phyloP scores from a whole-genome alignment of 148 eudicot species.

The Rhododendron vialii region DNA sequence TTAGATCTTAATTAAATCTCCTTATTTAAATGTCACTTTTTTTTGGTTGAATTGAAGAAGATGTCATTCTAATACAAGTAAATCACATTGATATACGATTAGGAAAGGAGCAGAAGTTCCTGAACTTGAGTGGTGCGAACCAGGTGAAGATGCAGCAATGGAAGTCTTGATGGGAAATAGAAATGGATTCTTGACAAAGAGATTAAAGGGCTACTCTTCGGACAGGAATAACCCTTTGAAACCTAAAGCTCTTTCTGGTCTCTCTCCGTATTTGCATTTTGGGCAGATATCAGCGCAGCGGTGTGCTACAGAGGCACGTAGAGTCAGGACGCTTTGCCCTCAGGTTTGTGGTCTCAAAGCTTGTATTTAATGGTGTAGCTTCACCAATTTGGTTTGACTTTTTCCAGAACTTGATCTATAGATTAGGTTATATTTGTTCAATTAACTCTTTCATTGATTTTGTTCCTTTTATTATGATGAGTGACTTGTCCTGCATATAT shows the following conservation, averaged over 20 bases:
- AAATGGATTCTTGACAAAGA: constrained; percentile 70
- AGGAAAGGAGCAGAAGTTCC: constrained; percentile 93
- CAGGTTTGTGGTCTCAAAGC: constrained; percentile 48
- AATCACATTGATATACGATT: constrained; percentile 14
- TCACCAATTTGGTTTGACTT: neutral
- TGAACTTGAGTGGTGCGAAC: constrained; percentile 90
- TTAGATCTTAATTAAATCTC: constrained; percentile 23
- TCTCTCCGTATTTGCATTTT: constrained; percentile 93
- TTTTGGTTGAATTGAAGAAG: neutral
- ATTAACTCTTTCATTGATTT: neutral
- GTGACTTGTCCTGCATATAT: neutral
- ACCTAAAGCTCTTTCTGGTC: constrained; percentile 81
- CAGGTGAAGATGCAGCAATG: constrained; percentile 82
- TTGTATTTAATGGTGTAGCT: neutral
- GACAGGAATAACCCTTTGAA: constrained; percentile 85
- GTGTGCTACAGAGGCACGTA: constrained; percentile 91
- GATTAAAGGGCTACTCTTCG: constrained; percentile 61
- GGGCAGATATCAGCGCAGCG: constrained; percentile 97
- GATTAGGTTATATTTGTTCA: neutral
- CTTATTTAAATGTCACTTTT: neutral
- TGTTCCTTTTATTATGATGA: neutral
- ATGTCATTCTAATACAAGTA: neutral
- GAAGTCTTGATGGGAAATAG: constrained; percentile 69
- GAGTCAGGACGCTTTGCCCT: constrained; percentile 53
- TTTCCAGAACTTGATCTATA: neutral